Evolutionary conservation across 495 filamentous ascomycete species (phyloP), one percentile per base, ranked within the genome.

Genomic region (Copromyces sp.): DNA sequence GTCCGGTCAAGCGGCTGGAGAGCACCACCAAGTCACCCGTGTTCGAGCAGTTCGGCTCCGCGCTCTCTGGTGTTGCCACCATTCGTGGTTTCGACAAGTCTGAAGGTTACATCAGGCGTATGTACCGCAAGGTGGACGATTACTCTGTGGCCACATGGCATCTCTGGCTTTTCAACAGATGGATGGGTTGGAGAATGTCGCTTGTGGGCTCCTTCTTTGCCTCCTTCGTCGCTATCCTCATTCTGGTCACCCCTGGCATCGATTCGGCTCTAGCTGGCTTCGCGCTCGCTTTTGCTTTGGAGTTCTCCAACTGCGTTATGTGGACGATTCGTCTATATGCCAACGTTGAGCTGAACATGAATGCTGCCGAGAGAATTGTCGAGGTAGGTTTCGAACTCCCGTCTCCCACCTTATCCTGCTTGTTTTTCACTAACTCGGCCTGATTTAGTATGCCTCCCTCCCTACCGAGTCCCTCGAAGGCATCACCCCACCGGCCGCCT

Each of bases 261-360:
- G 89, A 92, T 45, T 89, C 93, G 4, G 85, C 92, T 0, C 83
- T 95, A 24, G 93, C 93, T 11, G 93, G 93, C 1, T 97, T 97
- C 73, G 92, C 92, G 12, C 80, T 94, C 47, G 81, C 78, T 53
- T 91, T 90, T 73, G 86, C 85, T 2, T 84, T 87, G 59, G 84
- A 89, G 73, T 89, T 85, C 74, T 83, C 85, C 2, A 68, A 71
- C 72, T 76, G 81, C 38, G 80, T 93, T 71, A 88, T 89, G 73
- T 88, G 86, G 86, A 84, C 86, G 0, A 83, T 92, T 39, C 84
- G 90, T 0, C 79, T 85, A 16, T 92, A 90, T 76, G 85, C 89
- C 4, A 88, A 88, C 71, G 77, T 90, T 0, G 93, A 97, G 74
- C 82, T 95, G 9, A 88, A 91, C 75, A 95, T 97, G 92, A 97